phyloP scores from a whole-genome alignment of 2,329 filamentous ascomycete species.

The Chaetomiaceae sp. region DNA sequence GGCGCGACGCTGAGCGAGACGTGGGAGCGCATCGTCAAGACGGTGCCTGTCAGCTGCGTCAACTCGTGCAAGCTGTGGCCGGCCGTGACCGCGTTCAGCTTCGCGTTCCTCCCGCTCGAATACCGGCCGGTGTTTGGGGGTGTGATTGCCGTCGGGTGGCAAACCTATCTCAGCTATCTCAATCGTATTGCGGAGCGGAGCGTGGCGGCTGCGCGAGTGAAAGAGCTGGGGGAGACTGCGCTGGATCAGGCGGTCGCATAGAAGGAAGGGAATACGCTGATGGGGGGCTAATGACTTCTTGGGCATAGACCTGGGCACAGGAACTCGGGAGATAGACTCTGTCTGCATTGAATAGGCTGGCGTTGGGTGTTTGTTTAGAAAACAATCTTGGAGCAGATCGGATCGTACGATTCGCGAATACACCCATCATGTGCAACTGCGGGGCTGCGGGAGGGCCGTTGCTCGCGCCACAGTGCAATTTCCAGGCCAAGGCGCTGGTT shows the following conservation, averaged over 20 bases:
- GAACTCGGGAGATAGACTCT: no score
- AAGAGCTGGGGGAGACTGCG: background rate
- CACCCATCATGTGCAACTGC: no score
- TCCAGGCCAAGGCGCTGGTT: background rate
- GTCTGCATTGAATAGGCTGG: no score
- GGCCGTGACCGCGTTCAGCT: conserved; percentile 76
- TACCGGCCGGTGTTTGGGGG: conserved; percentile 77
- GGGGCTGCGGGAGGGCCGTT: no score
- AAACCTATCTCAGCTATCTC: conserved; percentile 79
- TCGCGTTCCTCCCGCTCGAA: conserved; percentile 73
- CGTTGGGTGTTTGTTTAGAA: no score
- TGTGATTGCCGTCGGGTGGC: conserved; percentile 79
- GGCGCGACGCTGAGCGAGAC: conserved; percentile 61
- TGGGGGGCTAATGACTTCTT: no score
- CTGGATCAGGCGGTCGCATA: conserved; percentile 12
- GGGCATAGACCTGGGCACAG: no score
- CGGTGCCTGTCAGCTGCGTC: conserved; percentile 67
- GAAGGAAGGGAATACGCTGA: no score
- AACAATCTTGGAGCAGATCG: no score
- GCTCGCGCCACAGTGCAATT: no score
- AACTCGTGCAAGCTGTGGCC: conserved; percentile 90
- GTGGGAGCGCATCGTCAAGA: conserved; percentile 63
- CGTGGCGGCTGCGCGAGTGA: conserved; percentile 29
- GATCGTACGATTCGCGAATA: no score
- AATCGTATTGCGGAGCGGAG: conserved; percentile 65